Evolutionary conservation across 2,329 filamentous ascomycete species (phyloP), one percentile per base, ranked within the genome.

Genomic region (Colletotrichum higginsianum): DNA sequence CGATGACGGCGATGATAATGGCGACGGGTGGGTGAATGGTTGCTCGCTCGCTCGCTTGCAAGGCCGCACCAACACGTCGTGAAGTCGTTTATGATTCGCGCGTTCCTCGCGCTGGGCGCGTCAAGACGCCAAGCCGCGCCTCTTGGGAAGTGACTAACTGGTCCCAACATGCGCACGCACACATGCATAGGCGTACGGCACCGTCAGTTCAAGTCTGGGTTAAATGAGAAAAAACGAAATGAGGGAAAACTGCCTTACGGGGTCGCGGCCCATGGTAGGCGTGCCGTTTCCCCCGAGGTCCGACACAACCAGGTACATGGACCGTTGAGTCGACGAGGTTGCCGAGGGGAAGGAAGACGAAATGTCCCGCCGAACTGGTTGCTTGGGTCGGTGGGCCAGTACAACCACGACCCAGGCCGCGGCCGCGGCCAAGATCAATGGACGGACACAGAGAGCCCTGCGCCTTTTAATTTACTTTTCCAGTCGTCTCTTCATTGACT

Each of bases 171-270:
- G 46, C 55, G 62, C 62, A 58, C 35, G 62, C 62, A 58, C 62
- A 58, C 16, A 68, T 42, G 49, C 56, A 53, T 52, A 38, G 47
- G 15, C 12, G 44, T 57, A 64, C 61, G 64, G 42, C 68, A 67
- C 68, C 57, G 56, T 50, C 26, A 21, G 18, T 42, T 38, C 44
- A 13, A 26, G 26, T 23, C 47, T 42, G 38, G 50, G 15, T 63
- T 52, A 57, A 38, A 30, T 30, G 26, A 23, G 58, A 55, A 38
- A 60, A 61, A 60, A 72, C 35, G 60, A 61, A 67, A 49, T 47
- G 62, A 73, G 75, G 75, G 52, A 72, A 65, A 64, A 69, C 62
- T 60, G 68, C 65, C 64, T 61, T 67, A 57, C 46, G 58, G 63
- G 49, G 62, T 61, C 47, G 55, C 67, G 62, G 56, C 49, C 55